Conservation (phyloP, 129 eudicot species). For the Pittosporum tobira region DNA sequence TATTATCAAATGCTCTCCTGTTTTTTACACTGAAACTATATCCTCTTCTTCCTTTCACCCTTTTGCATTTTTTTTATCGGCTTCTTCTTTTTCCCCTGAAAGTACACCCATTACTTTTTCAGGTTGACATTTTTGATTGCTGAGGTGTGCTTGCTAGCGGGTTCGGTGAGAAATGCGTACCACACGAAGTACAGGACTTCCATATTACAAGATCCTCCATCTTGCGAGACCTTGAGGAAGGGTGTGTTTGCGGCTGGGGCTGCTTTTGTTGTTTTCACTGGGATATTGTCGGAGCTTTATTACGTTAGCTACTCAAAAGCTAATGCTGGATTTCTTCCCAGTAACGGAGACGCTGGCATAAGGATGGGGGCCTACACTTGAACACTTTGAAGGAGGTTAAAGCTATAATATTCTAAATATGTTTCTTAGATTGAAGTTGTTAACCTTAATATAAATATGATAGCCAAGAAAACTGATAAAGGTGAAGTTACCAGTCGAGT, state of each 20-base stretch:
- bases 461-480: neutral
- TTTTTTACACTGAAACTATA: too few species aligned
- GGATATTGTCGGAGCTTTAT: slow-evolving; percentile 70
- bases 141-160: slow-evolving; percentile 72
- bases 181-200: slow-evolving; percentile 61
- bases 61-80: too few species aligned
- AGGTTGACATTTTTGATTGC: slow-evolving; percentile 77
- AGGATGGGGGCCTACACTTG: slow-evolving; percentile 54
- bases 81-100: neutral
- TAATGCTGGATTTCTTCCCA: slow-evolving; percentile 35
- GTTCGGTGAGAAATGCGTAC: slow-evolving; percentile 66
- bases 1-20: too few species aligned
- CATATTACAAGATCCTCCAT: slow-evolving; percentile 41
- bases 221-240: slow-evolving; percentile 77
- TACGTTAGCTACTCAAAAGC: slow-evolving; percentile 67
- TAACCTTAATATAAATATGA: neutral
- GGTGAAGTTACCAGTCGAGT: neutral
- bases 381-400: neutral
- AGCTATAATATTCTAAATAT: neutral
- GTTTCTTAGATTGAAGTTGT: neutral
- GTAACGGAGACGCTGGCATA: slow-evolving; percentile 49
- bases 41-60: too few species aligned
- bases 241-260: slow-evolving; percentile 95
- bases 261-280: slow-evolving; percentile 75
- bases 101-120: neutral